Conservation (phyloP, 305 asterid genomes). For the Fraxinus sp. region DNA sequence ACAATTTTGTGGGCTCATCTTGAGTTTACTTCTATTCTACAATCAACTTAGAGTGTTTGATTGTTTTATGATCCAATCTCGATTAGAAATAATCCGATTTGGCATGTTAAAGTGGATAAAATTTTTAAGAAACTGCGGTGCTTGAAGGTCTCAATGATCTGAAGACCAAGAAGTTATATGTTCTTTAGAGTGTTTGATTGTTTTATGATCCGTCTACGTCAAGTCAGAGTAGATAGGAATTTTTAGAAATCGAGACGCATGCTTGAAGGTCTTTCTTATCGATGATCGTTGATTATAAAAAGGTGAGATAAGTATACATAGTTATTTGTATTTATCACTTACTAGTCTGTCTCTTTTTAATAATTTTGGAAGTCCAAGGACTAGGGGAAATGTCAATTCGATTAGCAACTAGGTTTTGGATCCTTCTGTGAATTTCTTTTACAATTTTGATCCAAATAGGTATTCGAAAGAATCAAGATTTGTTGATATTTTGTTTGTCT, state of each 20-base stretch:
- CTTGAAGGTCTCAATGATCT: background rate
- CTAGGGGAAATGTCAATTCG: background rate
- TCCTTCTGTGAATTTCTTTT: background rate
- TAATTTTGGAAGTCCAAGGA: background rate
- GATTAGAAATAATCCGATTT: background rate
- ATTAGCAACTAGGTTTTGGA: background rate
- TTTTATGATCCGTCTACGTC: background rate
- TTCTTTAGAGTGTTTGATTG: background rate
- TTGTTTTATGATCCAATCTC: background rate
- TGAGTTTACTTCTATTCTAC: background rate
- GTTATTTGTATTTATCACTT: background rate
- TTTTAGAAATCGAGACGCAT: background rate
- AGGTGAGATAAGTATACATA: background rate
- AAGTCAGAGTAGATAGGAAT: background rate
- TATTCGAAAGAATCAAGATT: background rate
- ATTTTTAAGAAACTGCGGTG: background rate
- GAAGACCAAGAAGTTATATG: background rate
- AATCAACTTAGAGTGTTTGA: background rate
- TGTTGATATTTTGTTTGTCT: background rate
- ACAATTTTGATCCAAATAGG: background rate
- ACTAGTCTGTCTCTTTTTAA: background rate
- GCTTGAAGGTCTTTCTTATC: background rate
- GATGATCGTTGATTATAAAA: background rate
- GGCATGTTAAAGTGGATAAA: background rate
- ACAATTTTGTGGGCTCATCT: background rate